Evolutionary conservation across 2,329 filamentous ascomycete genomes (phyloP).

Genomic region (Penicillium sp.): DNA sequence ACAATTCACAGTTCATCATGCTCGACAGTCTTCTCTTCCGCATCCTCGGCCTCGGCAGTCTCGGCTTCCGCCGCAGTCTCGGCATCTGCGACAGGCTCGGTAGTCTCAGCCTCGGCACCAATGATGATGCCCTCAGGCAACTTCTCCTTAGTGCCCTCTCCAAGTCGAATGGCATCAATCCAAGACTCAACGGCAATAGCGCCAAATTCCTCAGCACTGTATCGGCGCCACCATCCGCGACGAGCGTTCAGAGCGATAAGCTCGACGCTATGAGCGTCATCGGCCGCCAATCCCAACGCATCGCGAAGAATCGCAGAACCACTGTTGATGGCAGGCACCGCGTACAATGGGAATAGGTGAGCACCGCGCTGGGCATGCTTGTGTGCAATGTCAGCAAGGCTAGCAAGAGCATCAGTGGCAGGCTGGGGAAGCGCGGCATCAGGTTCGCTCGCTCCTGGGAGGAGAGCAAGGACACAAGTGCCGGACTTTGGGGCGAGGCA

Average conservation of each 20-base stretch:
- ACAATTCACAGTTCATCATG: constrained; percentile 45
- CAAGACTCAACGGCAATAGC: constrained; percentile 71
- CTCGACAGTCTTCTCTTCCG: constrained; percentile 41
- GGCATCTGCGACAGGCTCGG: constrained; percentile 20
- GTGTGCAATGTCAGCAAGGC: constrained; percentile 71
- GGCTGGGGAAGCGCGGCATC: constrained; percentile 48
- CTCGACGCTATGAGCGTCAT: constrained; percentile 57
- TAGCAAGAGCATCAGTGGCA: constrained; percentile 58
- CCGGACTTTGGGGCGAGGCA: constrained; percentile 76
- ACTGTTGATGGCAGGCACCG: constrained; percentile 65
- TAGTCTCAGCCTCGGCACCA: constrained; percentile 28
- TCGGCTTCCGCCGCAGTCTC: constrained; percentile 33
- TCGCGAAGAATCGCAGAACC: constrained; percentile 57
- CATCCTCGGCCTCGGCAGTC: constrained; percentile 38
- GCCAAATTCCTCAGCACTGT: constrained; percentile 52
- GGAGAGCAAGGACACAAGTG: constrained; percentile 79
- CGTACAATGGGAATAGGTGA: constrained; percentile 80
- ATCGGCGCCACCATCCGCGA: constrained; percentile 81
- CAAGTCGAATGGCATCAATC: constrained; percentile 89
- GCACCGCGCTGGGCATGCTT: constrained; percentile 69
- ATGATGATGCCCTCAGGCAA: constrained; percentile 63
- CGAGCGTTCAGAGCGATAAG: constrained; percentile 83
- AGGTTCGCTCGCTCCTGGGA: constrained; percentile 56
- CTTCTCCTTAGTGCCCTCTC: constrained; percentile 78
- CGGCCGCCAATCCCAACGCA: constrained; percentile 61